Base-by-base conservation (phyloP, 192 early-diverging fungal species). In the Umbelopsis isabellina region DNA sequence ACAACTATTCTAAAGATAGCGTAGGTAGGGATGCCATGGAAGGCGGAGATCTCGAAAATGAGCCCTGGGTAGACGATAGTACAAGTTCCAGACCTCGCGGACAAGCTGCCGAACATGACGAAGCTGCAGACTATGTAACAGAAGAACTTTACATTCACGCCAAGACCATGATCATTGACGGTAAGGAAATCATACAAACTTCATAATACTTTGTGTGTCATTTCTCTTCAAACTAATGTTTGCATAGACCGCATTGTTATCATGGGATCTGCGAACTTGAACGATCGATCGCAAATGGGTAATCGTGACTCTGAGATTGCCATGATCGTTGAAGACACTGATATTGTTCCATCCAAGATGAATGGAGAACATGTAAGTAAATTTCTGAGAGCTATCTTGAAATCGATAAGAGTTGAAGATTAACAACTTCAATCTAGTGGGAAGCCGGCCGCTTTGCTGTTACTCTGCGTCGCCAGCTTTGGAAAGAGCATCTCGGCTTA, bases 121-220 rank as follows among this genome's bases (percentile, higher is more conserved):
- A 73, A 55, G 50, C 53, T 16, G 53, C 33, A 50, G 77, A 83
- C 44, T 88, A 85, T 78, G 89, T 96, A 0, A 90, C 91, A 2
- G 94, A 96, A 82, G 88, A 91, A 68, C 80, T 96, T 41, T 96
- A 96, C 70, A 88, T 96, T 46, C 94, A 96, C 83, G 89, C 90
- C 72, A 91, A 95, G 72, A 75, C 93, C 33, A 87, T 96, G 88
- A 94, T 96, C 72, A 88, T 93, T 27, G 95, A 96, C 69, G 94
- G 76, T 78, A 71, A 69, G 50, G 5, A 15, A 41, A 65, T 21
- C 6, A 6, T 51, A 23, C 3, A 30, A 30, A 2, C 27, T 2
- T 30, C 1, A 30, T 2, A 30, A 30, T 2, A 30, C 27, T 30
- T 2, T 30, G 27, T 30, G 3, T 30, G 27, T 30, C 27, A 3